Evolutionary conservation across 2,329 filamentous ascomycete species (phyloP).

Genomic region (Stachybotrys chlorohalonatus): DNA sequence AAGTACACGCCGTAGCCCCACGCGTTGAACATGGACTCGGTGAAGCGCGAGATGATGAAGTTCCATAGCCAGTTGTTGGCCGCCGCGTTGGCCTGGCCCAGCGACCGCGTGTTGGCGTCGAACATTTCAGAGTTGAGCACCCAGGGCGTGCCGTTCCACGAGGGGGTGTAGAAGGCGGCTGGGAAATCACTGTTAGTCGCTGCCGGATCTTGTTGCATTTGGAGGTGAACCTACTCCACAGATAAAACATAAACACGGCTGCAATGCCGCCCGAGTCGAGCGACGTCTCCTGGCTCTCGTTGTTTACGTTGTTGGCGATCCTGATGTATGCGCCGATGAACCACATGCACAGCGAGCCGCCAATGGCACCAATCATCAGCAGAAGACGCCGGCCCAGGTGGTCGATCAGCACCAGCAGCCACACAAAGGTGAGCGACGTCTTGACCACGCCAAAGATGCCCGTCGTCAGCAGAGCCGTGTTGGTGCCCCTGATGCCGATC

Average conservation of each 20-base stretch:
- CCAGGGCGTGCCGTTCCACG: constrained; percentile 69
- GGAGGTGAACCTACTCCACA: constrained; percentile 10
- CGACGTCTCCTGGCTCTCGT: constrained; percentile 17
- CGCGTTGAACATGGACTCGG: constrained; percentile 51
- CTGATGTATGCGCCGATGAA: constrained; percentile 41
- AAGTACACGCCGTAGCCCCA: constrained; percentile 59
- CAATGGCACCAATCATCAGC: constrained; percentile 51
- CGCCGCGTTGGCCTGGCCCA: constrained; percentile 64
- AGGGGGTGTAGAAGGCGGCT: constrained; percentile 56
- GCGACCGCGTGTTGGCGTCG: constrained; percentile 49
- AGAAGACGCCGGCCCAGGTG: constrained; percentile 44
- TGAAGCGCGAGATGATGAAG: constrained; percentile 60
- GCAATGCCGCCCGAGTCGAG: constrained; percentile 46
- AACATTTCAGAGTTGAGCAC: constrained; percentile 71
- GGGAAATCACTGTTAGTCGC: background rate
- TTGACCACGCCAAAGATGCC: constrained; percentile 73
- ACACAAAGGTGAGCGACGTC: constrained; percentile 58
- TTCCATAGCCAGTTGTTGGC: constrained; percentile 68
- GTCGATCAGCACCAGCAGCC: constrained; percentile 62
- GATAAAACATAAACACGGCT: constrained; percentile 59
- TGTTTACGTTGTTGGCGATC: constrained; percentile 34
- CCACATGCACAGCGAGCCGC: constrained; percentile 59
- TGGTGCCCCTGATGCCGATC: constrained; percentile 35
- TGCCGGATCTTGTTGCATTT: background rate
- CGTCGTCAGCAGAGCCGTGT: constrained; percentile 47